Percentiles rank a stretch among this genome's conserved stretches.
These are phyloP conservation scores for Zychaea mexicana DNA, from an alignment of 371 early-diverging fungal species.

Conservation along the genomic window DNA sequence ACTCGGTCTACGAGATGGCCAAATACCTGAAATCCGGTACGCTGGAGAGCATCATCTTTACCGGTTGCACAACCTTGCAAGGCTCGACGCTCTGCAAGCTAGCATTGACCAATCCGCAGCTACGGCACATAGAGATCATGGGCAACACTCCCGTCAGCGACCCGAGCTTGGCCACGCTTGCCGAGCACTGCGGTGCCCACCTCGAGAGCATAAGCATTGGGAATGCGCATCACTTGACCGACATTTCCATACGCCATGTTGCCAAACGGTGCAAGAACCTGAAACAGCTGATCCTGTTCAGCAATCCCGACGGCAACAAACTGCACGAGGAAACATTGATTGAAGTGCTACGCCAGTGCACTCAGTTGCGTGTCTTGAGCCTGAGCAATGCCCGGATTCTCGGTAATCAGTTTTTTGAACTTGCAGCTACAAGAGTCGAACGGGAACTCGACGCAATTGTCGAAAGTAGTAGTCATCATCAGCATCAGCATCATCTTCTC, in stretches of 20 bases:
- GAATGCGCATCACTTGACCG: conserved; percentile 41
- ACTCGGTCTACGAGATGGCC: conserved; percentile 52
- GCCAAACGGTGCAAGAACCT: conserved; percentile 33
- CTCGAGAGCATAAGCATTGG: conserved; percentile 44
- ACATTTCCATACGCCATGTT: conserved; percentile 34
- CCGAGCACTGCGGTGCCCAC: conserved; percentile 32
- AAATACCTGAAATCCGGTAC: conserved; percentile 39
- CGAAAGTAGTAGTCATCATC: not conserved
- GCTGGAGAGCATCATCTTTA: conserved; percentile 33
- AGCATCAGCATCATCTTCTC: too few species aligned
- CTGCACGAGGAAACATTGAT: conserved; percentile 37
- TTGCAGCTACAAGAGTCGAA: conserved; percentile 33
- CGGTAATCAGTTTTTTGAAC: conserved; percentile 33
- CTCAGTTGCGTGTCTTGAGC: conserved; percentile 27
- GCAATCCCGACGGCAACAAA: conserved; percentile 36
- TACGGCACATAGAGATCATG: conserved; percentile 39
- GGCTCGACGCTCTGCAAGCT: conserved; percentile 47
- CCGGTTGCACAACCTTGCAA: conserved; percentile 41
- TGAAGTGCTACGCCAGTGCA: conserved; percentile 35
- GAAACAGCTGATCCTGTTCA: conserved; percentile 36
- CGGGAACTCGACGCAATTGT: conserved; percentile 24
- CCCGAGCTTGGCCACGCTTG: conserved; percentile 36
- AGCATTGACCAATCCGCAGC: conserved; percentile 45
- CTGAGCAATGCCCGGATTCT: conserved; percentile 47
- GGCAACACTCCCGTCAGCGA: conserved; percentile 47